phyloP scores from a whole-genome alignment of 345 rosid species.

The Orychophragmus violaceus region DNA sequence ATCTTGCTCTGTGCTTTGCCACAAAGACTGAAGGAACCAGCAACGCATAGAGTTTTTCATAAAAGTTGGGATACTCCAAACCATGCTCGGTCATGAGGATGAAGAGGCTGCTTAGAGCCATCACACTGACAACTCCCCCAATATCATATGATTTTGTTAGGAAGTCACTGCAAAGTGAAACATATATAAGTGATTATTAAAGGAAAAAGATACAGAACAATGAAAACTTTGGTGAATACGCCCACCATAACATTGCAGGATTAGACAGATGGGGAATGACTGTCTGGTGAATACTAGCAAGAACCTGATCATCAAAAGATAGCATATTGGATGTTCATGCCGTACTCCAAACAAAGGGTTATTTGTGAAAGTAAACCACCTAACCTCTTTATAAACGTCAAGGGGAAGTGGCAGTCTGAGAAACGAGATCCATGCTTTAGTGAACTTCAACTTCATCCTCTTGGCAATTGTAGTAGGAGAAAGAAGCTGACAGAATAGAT shows the following conservation, averaged over 20 bases:
- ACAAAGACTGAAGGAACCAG: slow-evolving; percentile 78
- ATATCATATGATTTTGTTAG: slow-evolving; percentile 85
- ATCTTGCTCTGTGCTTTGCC: slow-evolving; percentile 84
- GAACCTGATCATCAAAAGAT: slow-evolving; percentile 56
- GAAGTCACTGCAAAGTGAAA: slow-evolving; percentile 66
- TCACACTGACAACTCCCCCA: slow-evolving; percentile 94
- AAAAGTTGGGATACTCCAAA: slow-evolving; percentile 85
- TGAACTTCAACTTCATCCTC: slow-evolving; percentile 83
- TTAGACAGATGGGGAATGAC: slow-evolving; percentile 79
- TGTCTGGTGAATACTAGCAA: slow-evolving; percentile 58
- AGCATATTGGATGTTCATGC: slow-evolving; percentile 13
- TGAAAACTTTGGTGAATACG: background rate
- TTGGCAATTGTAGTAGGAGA: slow-evolving; percentile 52
- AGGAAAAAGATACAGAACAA: background rate
- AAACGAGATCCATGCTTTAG: slow-evolving; percentile 89
- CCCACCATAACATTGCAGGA: slow-evolving; percentile 71
- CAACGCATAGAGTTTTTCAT: slow-evolving; percentile 71
- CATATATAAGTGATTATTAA: background rate
- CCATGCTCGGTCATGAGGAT: slow-evolving; percentile 89
- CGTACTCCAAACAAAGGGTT: background rate
- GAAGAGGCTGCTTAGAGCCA: slow-evolving; percentile 92
- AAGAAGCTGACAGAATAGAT: slow-evolving; percentile 31
- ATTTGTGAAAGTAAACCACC: background rate
- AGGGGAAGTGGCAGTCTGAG: slow-evolving; percentile 80
- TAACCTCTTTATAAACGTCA: slow-evolving; percentile 89